Evolutionary conservation across 176 grass and related monocot genomes (phyloP).

Genomic region (Areca catechu): DNA sequence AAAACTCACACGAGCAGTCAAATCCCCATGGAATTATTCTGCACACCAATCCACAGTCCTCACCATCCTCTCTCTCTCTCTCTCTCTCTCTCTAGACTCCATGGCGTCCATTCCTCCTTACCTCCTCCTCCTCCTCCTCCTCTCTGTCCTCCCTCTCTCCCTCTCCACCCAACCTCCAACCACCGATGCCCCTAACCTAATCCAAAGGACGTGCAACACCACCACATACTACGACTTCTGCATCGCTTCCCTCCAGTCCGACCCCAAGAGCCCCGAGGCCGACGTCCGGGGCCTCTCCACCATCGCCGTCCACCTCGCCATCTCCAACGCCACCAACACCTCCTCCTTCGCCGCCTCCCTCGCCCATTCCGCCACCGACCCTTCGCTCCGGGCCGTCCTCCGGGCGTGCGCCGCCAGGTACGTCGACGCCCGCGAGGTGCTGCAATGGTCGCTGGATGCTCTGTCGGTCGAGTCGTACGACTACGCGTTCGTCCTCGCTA

Average conservation of each 20-base stretch:
- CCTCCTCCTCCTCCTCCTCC: conserved; percentile 7
- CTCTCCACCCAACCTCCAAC: not conserved
- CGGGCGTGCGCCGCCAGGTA: conserved; percentile 54
- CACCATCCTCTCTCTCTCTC: too few species aligned
- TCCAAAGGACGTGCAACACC: conserved; percentile 62
- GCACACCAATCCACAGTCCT: too few species aligned
- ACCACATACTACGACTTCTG: conserved; percentile 77
- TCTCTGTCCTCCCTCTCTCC: conserved; percentile 2
- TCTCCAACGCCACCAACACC: conserved; percentile 42
- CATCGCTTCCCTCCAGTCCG: conserved; percentile 44
- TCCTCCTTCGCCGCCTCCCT: conserved; percentile 36
- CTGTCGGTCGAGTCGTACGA: conserved; percentile 53
- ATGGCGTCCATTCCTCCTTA: conserved; percentile 13
- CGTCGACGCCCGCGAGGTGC: conserved; percentile 36
- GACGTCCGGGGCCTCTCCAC: conserved; percentile 62
- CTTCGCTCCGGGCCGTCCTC: conserved; percentile 32
- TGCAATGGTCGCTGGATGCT: conserved; percentile 26
- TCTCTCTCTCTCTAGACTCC: not conserved
- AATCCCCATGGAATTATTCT: too few species aligned
- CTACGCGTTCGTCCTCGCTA: conserved; percentile 58
- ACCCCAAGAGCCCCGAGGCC: conserved; percentile 50
- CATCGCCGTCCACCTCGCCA: conserved; percentile 46
- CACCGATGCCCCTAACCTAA: conserved; percentile 20
- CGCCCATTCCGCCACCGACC: conserved; percentile 15
- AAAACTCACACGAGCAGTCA: too few species aligned